phyloP scores from a whole-genome alignment of 495 filamentous ascomycete genomes.

The Neurospora pannonica region DNA sequence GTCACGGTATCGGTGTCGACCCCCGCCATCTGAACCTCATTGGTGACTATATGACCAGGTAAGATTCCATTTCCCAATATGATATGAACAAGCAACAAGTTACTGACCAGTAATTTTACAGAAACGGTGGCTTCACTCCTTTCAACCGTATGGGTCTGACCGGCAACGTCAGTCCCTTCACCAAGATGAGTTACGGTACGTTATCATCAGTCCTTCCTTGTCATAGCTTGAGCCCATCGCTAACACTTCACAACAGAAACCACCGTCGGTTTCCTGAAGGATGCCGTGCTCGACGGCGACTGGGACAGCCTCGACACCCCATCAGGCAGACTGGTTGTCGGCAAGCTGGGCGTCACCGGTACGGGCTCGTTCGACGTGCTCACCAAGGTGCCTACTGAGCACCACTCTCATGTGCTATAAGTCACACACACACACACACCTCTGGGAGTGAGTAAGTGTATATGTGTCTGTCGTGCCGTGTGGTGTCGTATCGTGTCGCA shows the following conservation, averaged over 20 bases:
- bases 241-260: slow-evolving; percentile 46
- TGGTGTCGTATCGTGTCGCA: neutral
- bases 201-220: neutral
- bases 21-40: slow-evolving; percentile 90
- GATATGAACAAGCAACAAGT: neutral
- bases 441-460: neutral
- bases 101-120: slow-evolving; percentile 2
- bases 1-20: slow-evolving; percentile 91
- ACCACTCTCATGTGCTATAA: slow-evolving; percentile 7
- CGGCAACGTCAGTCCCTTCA: slow-evolving; percentile 74
- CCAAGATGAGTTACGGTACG: slow-evolving; percentile 89
- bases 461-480: neutral
- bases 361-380: slow-evolving; percentile 91
- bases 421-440: neutral
- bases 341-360: slow-evolving; percentile 69
- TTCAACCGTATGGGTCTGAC: slow-evolving; percentile 87
- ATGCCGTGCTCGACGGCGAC: slow-evolving; percentile 82
- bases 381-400: slow-evolving; percentile 33
- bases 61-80: neutral
- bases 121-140: slow-evolving; percentile 72
- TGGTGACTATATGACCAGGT: slow-evolving; percentile 84
- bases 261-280: slow-evolving; percentile 82
- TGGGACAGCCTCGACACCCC: slow-evolving; percentile 81
- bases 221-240: neutral
- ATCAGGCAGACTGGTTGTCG: slow-evolving; percentile 79